These are phyloP conservation scores for Suhomyces choctaworum DNA, from an alignment of 1,139 yeast species.

Conservation along the genomic window DNA sequence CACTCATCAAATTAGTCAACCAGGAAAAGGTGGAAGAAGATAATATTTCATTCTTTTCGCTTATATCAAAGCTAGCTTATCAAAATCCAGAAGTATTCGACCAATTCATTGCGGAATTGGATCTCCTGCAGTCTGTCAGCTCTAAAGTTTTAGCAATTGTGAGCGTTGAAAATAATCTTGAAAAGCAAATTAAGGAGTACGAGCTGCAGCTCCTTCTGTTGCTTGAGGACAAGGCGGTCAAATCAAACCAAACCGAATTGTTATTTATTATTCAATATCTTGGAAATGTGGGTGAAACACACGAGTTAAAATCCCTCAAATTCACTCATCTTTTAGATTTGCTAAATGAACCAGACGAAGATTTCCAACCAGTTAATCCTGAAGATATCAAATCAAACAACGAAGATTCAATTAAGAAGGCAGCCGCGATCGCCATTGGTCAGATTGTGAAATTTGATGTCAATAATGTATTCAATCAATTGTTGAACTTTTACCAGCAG, in stretches of 20 bases:
- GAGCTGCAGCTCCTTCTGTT: conserved; percentile 31
- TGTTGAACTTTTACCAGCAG: conserved; percentile 13
- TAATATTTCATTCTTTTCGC: conserved; percentile 10
- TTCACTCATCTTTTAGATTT: conserved; percentile 10
- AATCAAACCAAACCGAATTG: conserved; percentile 18
- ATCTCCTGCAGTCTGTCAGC: conserved; percentile 24
- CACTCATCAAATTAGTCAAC: conserved; percentile 15
- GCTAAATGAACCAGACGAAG: conserved; percentile 12
- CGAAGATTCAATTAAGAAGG: conserved; percentile 43
- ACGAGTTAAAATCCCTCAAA: conserved; percentile 8
- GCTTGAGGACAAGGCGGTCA: conserved; percentile 21
- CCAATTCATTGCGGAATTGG: conserved; percentile 9
- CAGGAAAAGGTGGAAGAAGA: conserved; percentile 15
- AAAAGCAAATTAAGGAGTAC: conserved; percentile 28
- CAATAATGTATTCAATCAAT: conserved; percentile 20
- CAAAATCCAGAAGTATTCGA: conserved; percentile 7
- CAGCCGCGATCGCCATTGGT: conserved; percentile 58
- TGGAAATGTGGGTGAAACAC: conserved; percentile 44
- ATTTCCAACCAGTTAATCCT: conserved; percentile 8
- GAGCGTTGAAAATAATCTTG: conserved; percentile 32
- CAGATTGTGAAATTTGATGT: conserved; percentile 44
- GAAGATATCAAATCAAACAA: conserved; percentile 17
- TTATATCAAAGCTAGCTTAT: conserved; percentile 7
- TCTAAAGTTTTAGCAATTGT: conserved; percentile 46
- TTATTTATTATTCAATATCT: conserved; percentile 41